Percentiles rank a stretch among this genome's conserved stretches.
Evolutionary conservation across 345 rosid genomes (phyloP).

Genomic region (Acer negundo): DNA sequence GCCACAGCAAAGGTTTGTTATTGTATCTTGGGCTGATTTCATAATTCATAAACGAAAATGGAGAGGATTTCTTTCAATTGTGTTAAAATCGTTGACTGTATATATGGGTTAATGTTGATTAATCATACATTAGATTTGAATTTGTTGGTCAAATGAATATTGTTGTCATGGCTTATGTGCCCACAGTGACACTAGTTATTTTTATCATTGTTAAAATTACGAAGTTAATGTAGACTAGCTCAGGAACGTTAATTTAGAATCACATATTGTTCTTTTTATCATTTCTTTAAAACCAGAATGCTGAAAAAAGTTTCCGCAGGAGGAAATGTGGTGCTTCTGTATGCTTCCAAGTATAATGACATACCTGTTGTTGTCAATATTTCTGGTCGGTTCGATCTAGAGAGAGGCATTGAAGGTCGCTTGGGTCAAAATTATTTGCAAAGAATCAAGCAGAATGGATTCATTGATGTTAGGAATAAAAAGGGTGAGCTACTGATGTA

Average conservation of each 20-base stretch:
- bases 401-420: slow-evolving; percentile 72
- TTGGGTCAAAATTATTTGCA: slow-evolving; percentile 63
- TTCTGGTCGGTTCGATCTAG: slow-evolving; percentile 72
- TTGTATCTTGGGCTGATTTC: too few species aligned
- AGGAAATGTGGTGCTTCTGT: slow-evolving; percentile 82
- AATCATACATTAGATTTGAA: neutral
- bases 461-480: slow-evolving; percentile 65
- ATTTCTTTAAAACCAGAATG: slow-evolving; percentile 1
- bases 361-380: slow-evolving; percentile 58
- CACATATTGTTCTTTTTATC: neutral
- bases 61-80: neutral
- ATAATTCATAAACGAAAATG: too few species aligned
- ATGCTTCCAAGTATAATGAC: slow-evolving; percentile 77
- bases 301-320: slow-evolving; percentile 48
- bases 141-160: neutral
- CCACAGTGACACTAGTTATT: neutral
- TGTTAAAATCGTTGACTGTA: neutral
- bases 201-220: neutral
- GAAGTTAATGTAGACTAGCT: neutral
- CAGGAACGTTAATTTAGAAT: too few species aligned
- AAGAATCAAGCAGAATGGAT: slow-evolving; percentile 65
- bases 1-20: slow-evolving; percentile 87
- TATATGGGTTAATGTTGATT: neutral
- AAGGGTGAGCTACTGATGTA: slow-evolving; percentile 41
- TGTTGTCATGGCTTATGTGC: neutral